These are phyloP conservation scores for Trichoderma reesei DNA, from an alignment of 495 filamentous ascomycete genomes.

Conservation along the genomic window DNA sequence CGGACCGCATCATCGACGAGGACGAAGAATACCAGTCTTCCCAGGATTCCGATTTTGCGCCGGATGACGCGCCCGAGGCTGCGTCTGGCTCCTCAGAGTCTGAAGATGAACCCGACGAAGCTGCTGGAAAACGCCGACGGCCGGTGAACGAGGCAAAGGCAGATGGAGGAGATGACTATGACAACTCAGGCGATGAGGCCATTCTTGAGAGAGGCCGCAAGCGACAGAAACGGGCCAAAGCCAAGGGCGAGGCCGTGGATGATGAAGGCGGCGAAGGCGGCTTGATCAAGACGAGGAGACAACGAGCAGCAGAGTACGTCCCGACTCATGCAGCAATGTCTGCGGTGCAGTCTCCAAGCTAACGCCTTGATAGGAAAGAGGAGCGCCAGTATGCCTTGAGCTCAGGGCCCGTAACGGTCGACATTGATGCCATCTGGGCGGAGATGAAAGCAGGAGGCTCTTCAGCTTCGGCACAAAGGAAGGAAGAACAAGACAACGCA, in stretches of 20 bases:
- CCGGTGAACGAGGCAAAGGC: constrained; percentile 23
- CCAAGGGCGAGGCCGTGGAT: constrained; percentile 32
- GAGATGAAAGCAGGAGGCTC: constrained; percentile 50
- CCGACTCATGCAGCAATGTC: neutral
- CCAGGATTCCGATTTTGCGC: constrained; percentile 67
- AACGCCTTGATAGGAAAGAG: constrained; percentile 39
- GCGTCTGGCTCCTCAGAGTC: constrained; percentile 22
- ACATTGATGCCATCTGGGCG: constrained; percentile 85
- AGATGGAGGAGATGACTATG: constrained; percentile 36
- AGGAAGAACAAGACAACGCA: constrained; percentile 18
- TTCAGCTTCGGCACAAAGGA: constrained; percentile 6
- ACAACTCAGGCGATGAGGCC: constrained; percentile 70
- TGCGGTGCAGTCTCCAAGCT: neutral
- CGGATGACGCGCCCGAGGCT: constrained; percentile 44
- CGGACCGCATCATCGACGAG: constrained; percentile 17
- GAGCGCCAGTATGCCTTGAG: constrained; percentile 52
- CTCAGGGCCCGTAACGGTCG: constrained; percentile 64
- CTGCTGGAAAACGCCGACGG: constrained; percentile 9
- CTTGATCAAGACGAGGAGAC: constrained; percentile 71
- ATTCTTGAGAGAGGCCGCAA: constrained; percentile 56
- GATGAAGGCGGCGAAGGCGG: constrained; percentile 64
- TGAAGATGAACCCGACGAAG: constrained; percentile 25
- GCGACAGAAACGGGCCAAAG: constrained; percentile 41
- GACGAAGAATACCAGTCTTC: constrained; percentile 60
- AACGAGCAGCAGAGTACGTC: constrained; percentile 47